These are phyloP conservation scores for Musa itinerans DNA, from an alignment of 176 grass and related monocot genomes.

Conservation along the genomic window DNA sequence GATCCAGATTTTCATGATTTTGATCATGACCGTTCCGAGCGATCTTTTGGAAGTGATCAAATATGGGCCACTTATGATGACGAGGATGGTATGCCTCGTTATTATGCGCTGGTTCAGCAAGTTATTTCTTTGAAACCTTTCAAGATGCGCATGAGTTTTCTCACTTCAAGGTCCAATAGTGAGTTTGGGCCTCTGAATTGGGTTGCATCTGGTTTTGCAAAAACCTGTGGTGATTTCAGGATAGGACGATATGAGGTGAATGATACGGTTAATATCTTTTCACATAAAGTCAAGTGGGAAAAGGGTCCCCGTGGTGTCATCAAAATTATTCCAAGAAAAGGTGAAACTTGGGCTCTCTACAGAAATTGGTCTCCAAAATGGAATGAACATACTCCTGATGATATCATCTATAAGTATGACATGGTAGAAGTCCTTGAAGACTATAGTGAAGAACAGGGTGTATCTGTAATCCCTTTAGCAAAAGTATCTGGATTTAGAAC, in stretches of 20 bases:
- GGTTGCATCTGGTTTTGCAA: slow-evolving; percentile 53
- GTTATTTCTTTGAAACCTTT: slow-evolving; percentile 46
- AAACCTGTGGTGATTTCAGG: slow-evolving; percentile 55
- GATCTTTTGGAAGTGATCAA: slow-evolving; percentile 41
- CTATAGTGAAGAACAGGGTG: slow-evolving; percentile 43
- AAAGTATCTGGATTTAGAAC: slow-evolving; percentile 48
- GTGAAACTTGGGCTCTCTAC: slow-evolving; percentile 56
- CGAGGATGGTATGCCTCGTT: slow-evolving; percentile 63
- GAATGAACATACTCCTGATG: slow-evolving; percentile 43
- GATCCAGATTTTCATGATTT: slow-evolving; percentile 75
- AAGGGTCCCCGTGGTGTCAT: slow-evolving; percentile 44
- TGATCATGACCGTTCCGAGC: slow-evolving; percentile 37
- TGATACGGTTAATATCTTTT: slow-evolving; percentile 55
- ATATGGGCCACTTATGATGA: slow-evolving; percentile 71
- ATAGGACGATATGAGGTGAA: slow-evolving; percentile 33
- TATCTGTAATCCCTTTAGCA: slow-evolving; percentile 42
- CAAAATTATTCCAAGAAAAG: slow-evolving; percentile 54
- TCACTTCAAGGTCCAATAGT: slow-evolving; percentile 38
- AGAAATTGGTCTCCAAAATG: slow-evolving; percentile 52
- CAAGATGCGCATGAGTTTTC: slow-evolving; percentile 44
- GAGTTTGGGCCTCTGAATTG: slow-evolving; percentile 46
- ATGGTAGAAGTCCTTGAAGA: slow-evolving; percentile 41
- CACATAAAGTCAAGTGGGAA: slow-evolving; percentile 49
- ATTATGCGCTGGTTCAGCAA: slow-evolving; percentile 53
- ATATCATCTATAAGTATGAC: slow-evolving; percentile 43